Base-by-base conservation (phyloP, 78 protist species). In the Pelomyxa schiedti region DNA sequence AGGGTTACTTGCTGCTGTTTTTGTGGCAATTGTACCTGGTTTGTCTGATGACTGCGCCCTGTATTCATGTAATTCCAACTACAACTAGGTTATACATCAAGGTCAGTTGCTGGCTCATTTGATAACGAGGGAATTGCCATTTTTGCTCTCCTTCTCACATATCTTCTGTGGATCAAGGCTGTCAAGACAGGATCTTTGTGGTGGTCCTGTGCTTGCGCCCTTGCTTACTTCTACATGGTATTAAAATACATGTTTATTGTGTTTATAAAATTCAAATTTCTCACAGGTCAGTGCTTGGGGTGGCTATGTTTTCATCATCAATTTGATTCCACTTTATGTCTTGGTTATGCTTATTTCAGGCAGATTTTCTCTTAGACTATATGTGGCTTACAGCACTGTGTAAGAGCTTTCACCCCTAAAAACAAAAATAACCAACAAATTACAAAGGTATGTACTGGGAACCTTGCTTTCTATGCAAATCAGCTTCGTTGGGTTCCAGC, bases 271-370 rank as follows among this genome's bases (percentile, higher is more conserved):
- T n/a, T n/a, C n/a, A n/a, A n/a, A n/a, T n/a, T n/a, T n/a, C n/a
- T n/a, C n/a, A n/a, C n/a, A 89, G 96, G 98, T 88, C 6, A 41
- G 90, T 39, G 87, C 98, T 2, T 96, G 99, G 99, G 99, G 99
- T 4, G 99, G 99, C 39, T 97, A 98, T 74, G 90, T 94, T n/a
- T 97, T 95, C 89, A 88, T 98, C 70, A 86, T 90, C 81, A 97
- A 97, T 87, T 68, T 97, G 32, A 82, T 97, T 5, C 96, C 98
- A 43, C 77, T 97, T 16, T 89, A 95, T 81, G 95, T 76, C n/a
- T 47, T 88, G 32, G 81, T 74, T n/a, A 24, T 92, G 2, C 30
- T 94, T 6, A 41, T 96, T 32, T 53, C 89, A 28, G 95, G 93
- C 42, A 78, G 95, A 41, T 94, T 77, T 81, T 64, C 92, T 1